Base-by-base conservation (phyloP, 805 yeast genomes). In the Suhomyces prunicola region DNA sequence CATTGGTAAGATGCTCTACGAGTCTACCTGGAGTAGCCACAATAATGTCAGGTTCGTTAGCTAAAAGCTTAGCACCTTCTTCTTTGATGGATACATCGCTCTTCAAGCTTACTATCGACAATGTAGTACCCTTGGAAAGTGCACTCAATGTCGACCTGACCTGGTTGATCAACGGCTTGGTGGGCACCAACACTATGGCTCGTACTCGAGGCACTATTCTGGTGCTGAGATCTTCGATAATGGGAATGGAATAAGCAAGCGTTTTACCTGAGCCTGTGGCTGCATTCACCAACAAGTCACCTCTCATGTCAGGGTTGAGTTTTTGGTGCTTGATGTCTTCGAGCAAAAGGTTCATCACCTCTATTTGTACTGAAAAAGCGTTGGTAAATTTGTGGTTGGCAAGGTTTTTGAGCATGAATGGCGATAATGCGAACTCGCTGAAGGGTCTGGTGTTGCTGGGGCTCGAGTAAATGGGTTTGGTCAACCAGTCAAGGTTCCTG, bases 181-280 rank as follows among this genome's bases (percentile, higher is more conserved):
- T 94, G 8, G 99, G 99, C 1, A 93, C 90, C 22, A 94, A 66
- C 1, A 94, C 76, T 4, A 94, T 74, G 39, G 94, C 92, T 49
- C 97, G 72, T 3, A 89, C 68, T 50, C 84, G 74, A 1, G 96
- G 92, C 2, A 90, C 90, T 1, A 80, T 73, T 53, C 97, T 78
- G 7, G 71, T 68, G 13, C 77, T 71, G 50, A 93, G 73, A 2
- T 83, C 72, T 55, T 92, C 91, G 2, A 94, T 77, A 6, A 94
- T 79, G 1, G 99, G 98, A 2, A 93, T 78, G 48, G 84, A 78
- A 63, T 93, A 93, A 2, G 97, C 96, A 51, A 94, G 73, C 0
- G 99, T 93, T 66, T 93, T 93, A 62, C 99, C 99, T 0, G 96
- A 88, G 44, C 99, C 99, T 0, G 99, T 93, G 9, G 96, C 83